These are phyloP conservation scores for Discostella stelligeroides DNA, from an alignment of 108 stramenopile species.

Conservation along the genomic window DNA sequence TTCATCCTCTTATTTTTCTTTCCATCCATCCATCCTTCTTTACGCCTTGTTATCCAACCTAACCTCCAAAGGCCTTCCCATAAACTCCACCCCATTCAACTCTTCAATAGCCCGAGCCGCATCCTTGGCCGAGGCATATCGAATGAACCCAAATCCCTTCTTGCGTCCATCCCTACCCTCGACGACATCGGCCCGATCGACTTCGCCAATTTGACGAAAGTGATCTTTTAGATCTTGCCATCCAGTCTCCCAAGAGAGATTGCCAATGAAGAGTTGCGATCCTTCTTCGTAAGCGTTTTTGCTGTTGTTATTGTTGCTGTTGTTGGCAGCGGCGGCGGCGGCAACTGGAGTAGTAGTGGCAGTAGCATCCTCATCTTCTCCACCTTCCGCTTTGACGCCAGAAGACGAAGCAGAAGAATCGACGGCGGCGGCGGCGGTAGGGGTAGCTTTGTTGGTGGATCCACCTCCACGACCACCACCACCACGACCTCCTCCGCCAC, in stretches of 20 bases:
- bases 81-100: slow-evolving; percentile 81
- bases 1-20: background rate
- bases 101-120: slow-evolving; percentile 79
- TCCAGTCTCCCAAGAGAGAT: slow-evolving; percentile 75
- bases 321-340: no score
- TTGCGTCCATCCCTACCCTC: slow-evolving; percentile 62
- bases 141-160: slow-evolving; percentile 89
- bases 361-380: no score
- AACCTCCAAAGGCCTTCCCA: slow-evolving; percentile 76
- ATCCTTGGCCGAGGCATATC: slow-evolving; percentile 77
- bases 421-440: no score
- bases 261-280: slow-evolving; percentile 82
- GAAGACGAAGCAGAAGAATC: no score
- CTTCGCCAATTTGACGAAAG: slow-evolving; percentile 75
- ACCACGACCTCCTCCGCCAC: no score
- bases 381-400: no score
- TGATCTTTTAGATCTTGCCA: slow-evolving; percentile 92
- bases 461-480: no score
- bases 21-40: no score
- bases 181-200: slow-evolving; percentile 79
- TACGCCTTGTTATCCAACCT: slow-evolving; percentile 72
- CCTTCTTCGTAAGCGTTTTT: no score
- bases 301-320: no score
- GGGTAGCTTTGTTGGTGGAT: no score
- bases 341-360: no score